phyloP scores from a whole-genome alignment of 2,329 filamentous ascomycete genomes.

The Colletotrichum endophyticum region DNA sequence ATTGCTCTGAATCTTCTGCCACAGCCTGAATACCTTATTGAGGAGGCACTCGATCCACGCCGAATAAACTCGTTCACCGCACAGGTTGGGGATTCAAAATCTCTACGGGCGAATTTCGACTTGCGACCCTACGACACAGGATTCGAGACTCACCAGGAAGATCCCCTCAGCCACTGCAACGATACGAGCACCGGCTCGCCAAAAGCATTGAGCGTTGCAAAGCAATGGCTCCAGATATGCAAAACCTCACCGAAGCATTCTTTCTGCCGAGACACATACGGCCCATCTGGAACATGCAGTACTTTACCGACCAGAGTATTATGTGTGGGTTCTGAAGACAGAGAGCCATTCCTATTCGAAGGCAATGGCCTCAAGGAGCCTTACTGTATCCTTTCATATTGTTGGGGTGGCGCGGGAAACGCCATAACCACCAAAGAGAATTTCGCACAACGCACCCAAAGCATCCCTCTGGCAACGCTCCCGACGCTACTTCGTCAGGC shows the following conservation, averaged over 20 bases:
- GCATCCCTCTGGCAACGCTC: neutral
- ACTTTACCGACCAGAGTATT: neutral
- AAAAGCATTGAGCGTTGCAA: neutral
- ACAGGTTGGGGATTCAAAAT: neutral
- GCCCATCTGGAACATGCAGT: fast-evolving
- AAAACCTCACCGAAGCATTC: neutral
- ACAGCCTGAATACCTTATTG: no score
- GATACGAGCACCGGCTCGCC: neutral
- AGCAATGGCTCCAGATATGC: neutral
- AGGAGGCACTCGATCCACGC: fast-evolving
- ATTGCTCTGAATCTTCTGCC: no score
- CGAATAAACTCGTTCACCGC: fast-evolving
- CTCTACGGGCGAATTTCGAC: fast-evolving
- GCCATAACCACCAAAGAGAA: neutral
- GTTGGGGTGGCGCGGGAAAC: neutral
- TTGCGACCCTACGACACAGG: neutral
- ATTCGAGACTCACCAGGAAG: fast-evolving
- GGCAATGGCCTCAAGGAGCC: neutral
- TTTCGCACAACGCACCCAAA: neutral
- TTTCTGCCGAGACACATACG: neutral
- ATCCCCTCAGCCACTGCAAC: fast-evolving
- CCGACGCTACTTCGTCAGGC: neutral
- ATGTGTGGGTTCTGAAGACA: neutral
- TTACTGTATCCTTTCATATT: neutral
- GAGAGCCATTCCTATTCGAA: neutral